Evolutionary conservation across 176 grass and related monocot species (phyloP).

Genomic region (Elymus sibiricus): DNA sequence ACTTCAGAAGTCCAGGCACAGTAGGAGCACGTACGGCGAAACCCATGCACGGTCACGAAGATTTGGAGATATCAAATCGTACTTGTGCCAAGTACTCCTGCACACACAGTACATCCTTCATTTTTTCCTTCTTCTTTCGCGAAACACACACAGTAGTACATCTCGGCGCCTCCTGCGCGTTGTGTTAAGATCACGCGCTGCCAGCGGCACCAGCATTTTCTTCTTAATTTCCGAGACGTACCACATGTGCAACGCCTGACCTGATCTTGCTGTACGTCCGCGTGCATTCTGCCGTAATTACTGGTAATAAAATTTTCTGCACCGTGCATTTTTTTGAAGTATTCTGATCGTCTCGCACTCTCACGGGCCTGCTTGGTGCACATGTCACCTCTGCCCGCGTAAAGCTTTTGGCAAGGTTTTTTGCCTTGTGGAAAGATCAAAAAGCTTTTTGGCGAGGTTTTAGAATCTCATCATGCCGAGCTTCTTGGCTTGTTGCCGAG

Average conservation of each 20-base stretch:
- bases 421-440: too few relatives aligned
- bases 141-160: neutral
- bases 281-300: too few relatives aligned
- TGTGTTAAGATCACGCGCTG: conserved; percentile 20
- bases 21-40: neutral
- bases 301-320: too few relatives aligned
- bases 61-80: neutral
- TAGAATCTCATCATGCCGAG: neutral
- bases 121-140: too few relatives aligned
- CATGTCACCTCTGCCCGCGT: too few relatives aligned
- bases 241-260: too few relatives aligned
- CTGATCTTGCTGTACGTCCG: neutral
- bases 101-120: neutral
- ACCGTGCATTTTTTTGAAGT: too few relatives aligned
- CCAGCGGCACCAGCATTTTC: neutral
- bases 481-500: neutral
- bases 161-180: neutral
- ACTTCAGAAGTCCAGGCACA: neutral
- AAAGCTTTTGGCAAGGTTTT: too few relatives aligned
- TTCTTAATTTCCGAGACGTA: too few relatives aligned
- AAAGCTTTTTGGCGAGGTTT: neutral
- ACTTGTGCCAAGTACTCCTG: neutral
- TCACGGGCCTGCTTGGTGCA: too few relatives aligned
- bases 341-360: too few relatives aligned
- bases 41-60: neutral